Evolutionary conservation across 202 grass and related monocot genomes (phyloP).

Genomic region (Digitaria exilis): DNA sequence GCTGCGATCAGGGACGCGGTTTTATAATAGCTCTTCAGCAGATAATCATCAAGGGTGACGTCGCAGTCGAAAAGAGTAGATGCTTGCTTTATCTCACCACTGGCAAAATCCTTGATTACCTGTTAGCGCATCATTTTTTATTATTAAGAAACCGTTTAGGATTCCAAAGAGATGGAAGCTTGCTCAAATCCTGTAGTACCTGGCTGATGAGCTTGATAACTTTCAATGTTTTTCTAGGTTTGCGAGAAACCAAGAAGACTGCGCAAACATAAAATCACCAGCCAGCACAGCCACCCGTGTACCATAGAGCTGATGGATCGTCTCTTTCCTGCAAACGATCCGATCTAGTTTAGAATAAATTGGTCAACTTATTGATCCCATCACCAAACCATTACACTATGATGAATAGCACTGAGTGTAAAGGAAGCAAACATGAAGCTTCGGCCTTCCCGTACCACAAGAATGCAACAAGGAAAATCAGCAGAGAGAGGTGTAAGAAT

Average conservation of each 20-base stretch:
- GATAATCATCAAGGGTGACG: slow-evolving; percentile 81
- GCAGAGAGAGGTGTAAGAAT: background rate
- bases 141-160: background rate
- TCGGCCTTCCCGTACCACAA: background rate
- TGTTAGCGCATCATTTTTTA: slow-evolving; percentile 18
- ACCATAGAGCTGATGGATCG: slow-evolving; percentile 87
- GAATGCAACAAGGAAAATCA: background rate
- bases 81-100: slow-evolving; percentile 92
- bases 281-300: slow-evolving; percentile 89
- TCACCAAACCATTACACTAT: slow-evolving; percentile 7
- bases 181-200: slow-evolving; percentile 41
- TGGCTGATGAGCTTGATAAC: slow-evolving; percentile 98
- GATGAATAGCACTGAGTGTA: background rate
- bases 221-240: slow-evolving; percentile 95
- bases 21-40: slow-evolving; percentile 98
- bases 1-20: slow-evolving; percentile 89
- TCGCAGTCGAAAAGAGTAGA: slow-evolving; percentile 82
- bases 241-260: slow-evolving; percentile 96
- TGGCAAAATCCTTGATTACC: slow-evolving; percentile 99
- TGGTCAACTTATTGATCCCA: background rate
- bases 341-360: slow-evolving; percentile 18
- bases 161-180: slow-evolving; percentile 6
- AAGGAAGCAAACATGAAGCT: slow-evolving; percentile 31
- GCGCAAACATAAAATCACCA: slow-evolving; percentile 97
- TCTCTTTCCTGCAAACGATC: slow-evolving; percentile 67